Evolutionary conservation across 768 basidiomycete species (phyloP).

Genomic region (Gloeostereum incarnatum): DNA sequence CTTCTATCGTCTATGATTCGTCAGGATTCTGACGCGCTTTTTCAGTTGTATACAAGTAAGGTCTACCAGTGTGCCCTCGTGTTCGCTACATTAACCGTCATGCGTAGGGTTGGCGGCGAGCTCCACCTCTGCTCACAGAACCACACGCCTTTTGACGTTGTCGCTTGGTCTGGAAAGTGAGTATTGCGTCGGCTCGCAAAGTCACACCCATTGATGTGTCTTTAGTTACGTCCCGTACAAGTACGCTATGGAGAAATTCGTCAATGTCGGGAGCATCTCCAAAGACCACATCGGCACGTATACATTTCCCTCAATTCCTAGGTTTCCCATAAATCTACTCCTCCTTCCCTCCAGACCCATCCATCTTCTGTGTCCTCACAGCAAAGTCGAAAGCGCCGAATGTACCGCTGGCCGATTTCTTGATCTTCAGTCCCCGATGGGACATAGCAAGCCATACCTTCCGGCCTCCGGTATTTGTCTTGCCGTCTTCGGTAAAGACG

Average conservation of each 20-base stretch:
- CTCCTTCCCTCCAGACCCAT: no score
- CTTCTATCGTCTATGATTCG: neutral
- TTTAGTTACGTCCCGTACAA: constrained; percentile 57
- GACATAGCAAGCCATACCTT: constrained; percentile 52
- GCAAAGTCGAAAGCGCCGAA: constrained; percentile 51
- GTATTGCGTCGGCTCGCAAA: constrained; percentile 10
- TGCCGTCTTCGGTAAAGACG: neutral
- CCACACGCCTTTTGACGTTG: constrained; percentile 66
- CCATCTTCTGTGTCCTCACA: constrained; percentile 60
- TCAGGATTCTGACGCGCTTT: neutral
- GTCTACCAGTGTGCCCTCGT: neutral
- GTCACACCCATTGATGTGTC: neutral
- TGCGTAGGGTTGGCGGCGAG: constrained; percentile 40
- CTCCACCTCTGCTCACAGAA: constrained; percentile 45
- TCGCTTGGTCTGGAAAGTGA: constrained; percentile 63
- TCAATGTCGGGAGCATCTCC: constrained; percentile 53
- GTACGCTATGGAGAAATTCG: constrained; percentile 56
- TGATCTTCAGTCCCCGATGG: constrained; percentile 59
- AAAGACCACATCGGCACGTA: constrained; percentile 66
- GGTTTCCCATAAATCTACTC: no score
- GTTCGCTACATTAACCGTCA: neutral
- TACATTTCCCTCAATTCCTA: no score
- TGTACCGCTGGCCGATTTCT: constrained; percentile 52
- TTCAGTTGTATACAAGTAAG: constrained; percentile 40
- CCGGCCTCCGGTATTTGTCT: constrained; percentile 41